phyloP scores from a whole-genome alignment of 2,329 filamentous ascomycete species.

The Leptographium galeiforme region DNA sequence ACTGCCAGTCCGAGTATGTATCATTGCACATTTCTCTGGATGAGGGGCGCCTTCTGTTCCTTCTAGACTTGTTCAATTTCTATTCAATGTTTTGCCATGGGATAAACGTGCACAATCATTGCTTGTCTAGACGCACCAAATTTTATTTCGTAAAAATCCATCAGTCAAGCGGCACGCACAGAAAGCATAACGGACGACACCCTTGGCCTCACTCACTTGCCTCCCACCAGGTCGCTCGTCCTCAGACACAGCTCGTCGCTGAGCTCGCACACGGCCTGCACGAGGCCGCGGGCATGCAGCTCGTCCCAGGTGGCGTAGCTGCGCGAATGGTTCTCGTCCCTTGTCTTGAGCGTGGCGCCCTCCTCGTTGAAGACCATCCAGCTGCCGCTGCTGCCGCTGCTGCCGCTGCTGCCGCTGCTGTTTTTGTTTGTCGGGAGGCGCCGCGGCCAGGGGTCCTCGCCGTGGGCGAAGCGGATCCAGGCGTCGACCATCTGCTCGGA shows the following conservation, averaged over 20 bases:
- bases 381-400: background rate
- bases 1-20: too few relatives aligned
- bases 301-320: conserved; percentile 1
- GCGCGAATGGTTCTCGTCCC: background rate
- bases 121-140: too few relatives aligned
- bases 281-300: background rate
- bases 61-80: too few relatives aligned
- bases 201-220: background rate
- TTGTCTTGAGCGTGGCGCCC: background rate
- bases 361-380: conserved; percentile 5
- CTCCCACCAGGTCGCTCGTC: background rate
- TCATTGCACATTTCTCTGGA: too few relatives aligned
- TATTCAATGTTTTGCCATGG: too few relatives aligned
- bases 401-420: background rate
- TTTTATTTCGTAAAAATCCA: too few relatives aligned
- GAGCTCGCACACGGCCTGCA: background rate
- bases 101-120: too few relatives aligned
- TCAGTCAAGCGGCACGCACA: too few relatives aligned
- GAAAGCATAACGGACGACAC: too few relatives aligned
- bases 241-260: conserved; percentile 7
- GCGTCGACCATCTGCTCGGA: conserved; percentile 2
- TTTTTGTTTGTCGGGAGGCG: background rate
- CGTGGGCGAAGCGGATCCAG: conserved; percentile 8
- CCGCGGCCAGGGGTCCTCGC: conserved; percentile 4
- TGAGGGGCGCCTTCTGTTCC: too few relatives aligned